phyloP scores from a whole-genome alignment of 2,329 filamentous ascomycete genomes.

The Colletotrichum acutatum region DNA sequence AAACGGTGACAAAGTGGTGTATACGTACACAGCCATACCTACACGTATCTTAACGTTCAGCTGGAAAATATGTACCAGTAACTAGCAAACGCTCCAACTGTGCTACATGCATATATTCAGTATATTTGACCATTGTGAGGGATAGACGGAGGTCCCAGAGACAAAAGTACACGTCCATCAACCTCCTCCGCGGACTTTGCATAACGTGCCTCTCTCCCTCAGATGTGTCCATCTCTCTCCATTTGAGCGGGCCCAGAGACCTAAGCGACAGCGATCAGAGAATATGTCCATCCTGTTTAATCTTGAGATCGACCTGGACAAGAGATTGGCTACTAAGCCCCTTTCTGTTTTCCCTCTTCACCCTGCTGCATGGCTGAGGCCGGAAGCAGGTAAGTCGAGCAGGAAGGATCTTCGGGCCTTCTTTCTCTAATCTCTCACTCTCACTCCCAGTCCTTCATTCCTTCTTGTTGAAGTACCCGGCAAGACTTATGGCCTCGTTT shows the following conservation, averaged over 20 bases:
- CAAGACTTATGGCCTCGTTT: too few relatives aligned
- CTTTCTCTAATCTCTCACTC: too few relatives aligned
- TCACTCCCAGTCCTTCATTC: not conserved
- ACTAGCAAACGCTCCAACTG: too few relatives aligned
- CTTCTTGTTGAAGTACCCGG: not conserved
- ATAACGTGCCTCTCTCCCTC: not conserved
- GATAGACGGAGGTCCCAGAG: too few relatives aligned
- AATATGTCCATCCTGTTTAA: not conserved
- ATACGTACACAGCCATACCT: not conserved
- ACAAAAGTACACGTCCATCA: not conserved
- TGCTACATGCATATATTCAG: too few relatives aligned
- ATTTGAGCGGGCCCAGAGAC: not conserved
- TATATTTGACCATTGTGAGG: too few relatives aligned
- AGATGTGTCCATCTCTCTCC: not conserved
- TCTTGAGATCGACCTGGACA: not conserved
- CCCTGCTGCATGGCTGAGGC: not conserved
- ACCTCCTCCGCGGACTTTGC: not conserved
- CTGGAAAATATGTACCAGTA: too few relatives aligned
- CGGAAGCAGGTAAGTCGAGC: not conserved
- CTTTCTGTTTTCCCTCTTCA: not conserved
- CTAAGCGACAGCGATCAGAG: too few relatives aligned
- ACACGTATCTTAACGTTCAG: too few relatives aligned
- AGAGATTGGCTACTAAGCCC: not conserved
- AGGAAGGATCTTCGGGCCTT: not conserved
- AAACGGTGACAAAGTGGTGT: not conserved